phyloP scores from a whole-genome alignment of 805 yeast genomes.

The Kodamaea kaohsiungensis region DNA sequence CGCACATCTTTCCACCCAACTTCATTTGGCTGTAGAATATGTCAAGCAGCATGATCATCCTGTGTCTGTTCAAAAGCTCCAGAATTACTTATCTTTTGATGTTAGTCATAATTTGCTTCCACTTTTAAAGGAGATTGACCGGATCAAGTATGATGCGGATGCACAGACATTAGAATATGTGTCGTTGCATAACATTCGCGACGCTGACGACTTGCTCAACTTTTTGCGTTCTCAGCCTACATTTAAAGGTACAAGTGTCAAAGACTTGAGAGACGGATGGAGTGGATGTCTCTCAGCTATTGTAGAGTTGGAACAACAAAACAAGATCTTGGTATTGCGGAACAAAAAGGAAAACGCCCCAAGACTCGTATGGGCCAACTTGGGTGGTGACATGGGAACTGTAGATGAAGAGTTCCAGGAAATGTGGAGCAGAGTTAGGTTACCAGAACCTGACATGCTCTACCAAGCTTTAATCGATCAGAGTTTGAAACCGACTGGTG shows the following conservation, averaged over 20 bases:
- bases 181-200: slow-evolving; percentile 83
- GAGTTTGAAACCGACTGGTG: slow-evolving; percentile 95
- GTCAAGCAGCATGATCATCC: slow-evolving; percentile 75
- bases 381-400: slow-evolving; percentile 68
- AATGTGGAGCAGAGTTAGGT: slow-evolving; percentile 76
- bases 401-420: slow-evolving; percentile 80
- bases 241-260: slow-evolving; percentile 83
- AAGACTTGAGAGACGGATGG: slow-evolving; percentile 91
- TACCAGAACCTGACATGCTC: slow-evolving; percentile 81
- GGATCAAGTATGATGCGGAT: slow-evolving; percentile 67
- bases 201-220: slow-evolving; percentile 72
- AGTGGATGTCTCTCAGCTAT: slow-evolving; percentile 80
- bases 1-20: slow-evolving; percentile 79
- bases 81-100: slow-evolving; percentile 63
- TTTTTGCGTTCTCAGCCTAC: slow-evolving; percentile 80
- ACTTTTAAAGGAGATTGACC: slow-evolving; percentile 70
- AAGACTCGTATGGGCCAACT: slow-evolving; percentile 87
- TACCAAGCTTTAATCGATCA: slow-evolving; percentile 76
- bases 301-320: slow-evolving; percentile 72
- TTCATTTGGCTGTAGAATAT: slow-evolving; percentile 89
- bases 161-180: slow-evolving; percentile 77
- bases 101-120: slow-evolving; percentile 66
- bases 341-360: slow-evolving; percentile 94
- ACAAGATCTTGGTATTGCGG: slow-evolving; percentile 77
- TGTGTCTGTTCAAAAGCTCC: slow-evolving; percentile 62